Percentiles rank a stretch among this genome's conserved stretches.
phyloP scores from a whole-genome alignment of 768 basidiomycete species.

The Lactarius tabidus region DNA sequence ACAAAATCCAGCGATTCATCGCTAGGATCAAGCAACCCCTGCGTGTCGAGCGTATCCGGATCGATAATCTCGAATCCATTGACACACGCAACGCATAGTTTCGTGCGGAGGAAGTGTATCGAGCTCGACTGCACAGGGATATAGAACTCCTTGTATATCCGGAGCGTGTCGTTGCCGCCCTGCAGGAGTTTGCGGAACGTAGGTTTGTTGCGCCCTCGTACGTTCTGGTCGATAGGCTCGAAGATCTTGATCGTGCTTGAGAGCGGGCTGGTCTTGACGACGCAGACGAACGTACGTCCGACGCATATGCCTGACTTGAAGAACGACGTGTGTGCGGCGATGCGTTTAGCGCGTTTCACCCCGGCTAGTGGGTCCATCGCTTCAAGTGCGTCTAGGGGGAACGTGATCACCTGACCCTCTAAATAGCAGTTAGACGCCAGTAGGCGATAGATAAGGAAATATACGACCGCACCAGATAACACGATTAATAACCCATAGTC shows the following conservation, averaged over 20 bases:
- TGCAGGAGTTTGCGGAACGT: conserved; percentile 95
- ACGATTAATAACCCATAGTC: no score
- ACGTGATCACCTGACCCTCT: no score
- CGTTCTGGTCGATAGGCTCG: conserved; percentile 87
- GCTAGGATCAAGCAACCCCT: conserved; percentile 86
- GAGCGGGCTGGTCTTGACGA: conserved; percentile 64
- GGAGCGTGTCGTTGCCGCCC: conserved; percentile 94
- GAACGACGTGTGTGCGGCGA: conserved; percentile 9
- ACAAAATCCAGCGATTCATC: conserved; percentile 93
- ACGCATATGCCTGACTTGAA: conserved; percentile 95
- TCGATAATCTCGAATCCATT: conserved; percentile 99
- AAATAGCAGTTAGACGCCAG: neutral
- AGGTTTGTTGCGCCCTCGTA: conserved; percentile 74
- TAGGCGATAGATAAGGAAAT: no score
- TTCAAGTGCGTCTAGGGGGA: no score
- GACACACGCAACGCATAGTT: conserved; percentile 91
- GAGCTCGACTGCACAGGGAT: conserved; percentile 97
- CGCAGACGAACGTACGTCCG: no score
- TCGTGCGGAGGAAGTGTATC: conserved; percentile 95
- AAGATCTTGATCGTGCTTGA: no score
- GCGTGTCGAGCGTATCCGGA: conserved; percentile 93
- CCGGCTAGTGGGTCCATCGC: no score
- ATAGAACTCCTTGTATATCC: conserved; percentile 99
- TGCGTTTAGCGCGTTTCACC: no score
- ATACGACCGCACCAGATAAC: no score